Conservation (phyloP, 805 yeast species). For the Starmera caribaea region DNA sequence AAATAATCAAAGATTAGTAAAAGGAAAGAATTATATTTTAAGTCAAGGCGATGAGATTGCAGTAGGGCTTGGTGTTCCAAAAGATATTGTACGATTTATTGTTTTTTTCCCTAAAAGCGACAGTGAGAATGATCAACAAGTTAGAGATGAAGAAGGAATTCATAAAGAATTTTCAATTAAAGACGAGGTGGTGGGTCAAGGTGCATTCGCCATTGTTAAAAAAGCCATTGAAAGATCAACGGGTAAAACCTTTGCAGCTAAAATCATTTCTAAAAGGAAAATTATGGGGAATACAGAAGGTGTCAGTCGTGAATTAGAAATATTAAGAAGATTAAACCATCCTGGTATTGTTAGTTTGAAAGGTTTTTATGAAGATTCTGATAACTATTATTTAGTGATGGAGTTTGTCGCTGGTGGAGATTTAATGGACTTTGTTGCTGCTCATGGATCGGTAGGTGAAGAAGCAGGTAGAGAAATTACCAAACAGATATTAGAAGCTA, state of each 20-base stretch:
- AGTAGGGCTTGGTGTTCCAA: slow-evolving; percentile 77
- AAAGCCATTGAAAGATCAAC: slow-evolving; percentile 80
- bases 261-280: slow-evolving; percentile 76
- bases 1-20: slow-evolving; percentile 63
- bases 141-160: slow-evolving; percentile 33
- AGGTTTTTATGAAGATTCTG: slow-evolving; percentile 78
- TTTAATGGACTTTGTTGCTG: slow-evolving; percentile 92
- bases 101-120: slow-evolving; percentile 25
- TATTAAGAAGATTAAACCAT: slow-evolving; percentile 68
- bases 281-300: slow-evolving; percentile 73
- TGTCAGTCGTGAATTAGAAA: slow-evolving; percentile 78
- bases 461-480: slow-evolving; percentile 82
- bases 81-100: slow-evolving; percentile 48
- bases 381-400: slow-evolving; percentile 82
- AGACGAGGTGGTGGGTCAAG: slow-evolving; percentile 87
- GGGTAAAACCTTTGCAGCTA: slow-evolving; percentile 84
- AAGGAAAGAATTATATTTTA: slow-evolving; percentile 69
- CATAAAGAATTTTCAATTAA: slow-evolving; percentile 64
- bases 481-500: slow-evolving; percentile 74
- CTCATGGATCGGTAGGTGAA: slow-evolving; percentile 87
- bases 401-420: slow-evolving; percentile 96
- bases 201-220: slow-evolving; percentile 96
- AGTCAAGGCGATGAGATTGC: slow-evolving; percentile 91
- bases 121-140: slow-evolving; percentile 7
- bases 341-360: slow-evolving; percentile 76